Percentiles rank a stretch among this genome's conserved stretches.
phyloP scores from a whole-genome alignment of 805 yeast genomes.

The Wickerhamiella nectarea region DNA sequence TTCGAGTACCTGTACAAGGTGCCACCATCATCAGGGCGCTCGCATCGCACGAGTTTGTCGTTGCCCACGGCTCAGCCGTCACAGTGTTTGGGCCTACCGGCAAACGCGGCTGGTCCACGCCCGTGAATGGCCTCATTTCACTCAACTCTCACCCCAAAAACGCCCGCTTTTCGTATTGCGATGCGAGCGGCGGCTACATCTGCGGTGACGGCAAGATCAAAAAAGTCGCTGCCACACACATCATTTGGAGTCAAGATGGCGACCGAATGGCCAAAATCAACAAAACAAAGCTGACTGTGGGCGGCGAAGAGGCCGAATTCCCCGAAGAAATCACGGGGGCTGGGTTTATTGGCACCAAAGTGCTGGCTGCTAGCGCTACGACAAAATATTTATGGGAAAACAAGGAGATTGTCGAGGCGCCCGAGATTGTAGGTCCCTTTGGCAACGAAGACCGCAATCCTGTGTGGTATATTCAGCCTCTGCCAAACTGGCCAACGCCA shows the following conservation, averaged over 20 bases:
- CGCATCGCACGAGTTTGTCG: slow-evolving; percentile 4
- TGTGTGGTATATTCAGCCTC: slow-evolving; percentile 12
- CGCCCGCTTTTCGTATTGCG: slow-evolving; percentile 3
- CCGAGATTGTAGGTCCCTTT: slow-evolving; percentile 16
- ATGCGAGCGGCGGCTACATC: slow-evolving; percentile 1
- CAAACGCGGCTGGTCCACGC: slow-evolving; percentile 6
- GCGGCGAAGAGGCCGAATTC: not conserved
- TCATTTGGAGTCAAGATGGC: slow-evolving; percentile 4
- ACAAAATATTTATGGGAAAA: slow-evolving; percentile 2
- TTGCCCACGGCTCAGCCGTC: not conserved
- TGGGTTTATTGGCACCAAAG: not conserved
- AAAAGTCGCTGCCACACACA: slow-evolving; percentile 1
- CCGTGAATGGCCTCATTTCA: not conserved
- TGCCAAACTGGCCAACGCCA: slow-evolving; percentile 6
- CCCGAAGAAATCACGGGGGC: not conserved
- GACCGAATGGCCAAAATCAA: not conserved
- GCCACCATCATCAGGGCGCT: not conserved
- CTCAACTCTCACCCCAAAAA: slow-evolving; percentile 4
- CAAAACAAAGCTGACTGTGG: not conserved
- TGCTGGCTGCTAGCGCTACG: slow-evolving; percentile 1
- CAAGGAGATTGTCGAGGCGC: slow-evolving; percentile 2
- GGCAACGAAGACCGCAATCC: slow-evolving; percentile 11
- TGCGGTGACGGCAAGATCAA: not conserved
- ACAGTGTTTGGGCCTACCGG: slow-evolving; percentile 5
- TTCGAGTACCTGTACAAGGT: not conserved